A percentile compares a stretch with the other conserved stretches of the same genome.
phyloP scores from a whole-genome alignment of 1,284 basidiomycete genomes.

The Cystobasidium pallidum region DNA sequence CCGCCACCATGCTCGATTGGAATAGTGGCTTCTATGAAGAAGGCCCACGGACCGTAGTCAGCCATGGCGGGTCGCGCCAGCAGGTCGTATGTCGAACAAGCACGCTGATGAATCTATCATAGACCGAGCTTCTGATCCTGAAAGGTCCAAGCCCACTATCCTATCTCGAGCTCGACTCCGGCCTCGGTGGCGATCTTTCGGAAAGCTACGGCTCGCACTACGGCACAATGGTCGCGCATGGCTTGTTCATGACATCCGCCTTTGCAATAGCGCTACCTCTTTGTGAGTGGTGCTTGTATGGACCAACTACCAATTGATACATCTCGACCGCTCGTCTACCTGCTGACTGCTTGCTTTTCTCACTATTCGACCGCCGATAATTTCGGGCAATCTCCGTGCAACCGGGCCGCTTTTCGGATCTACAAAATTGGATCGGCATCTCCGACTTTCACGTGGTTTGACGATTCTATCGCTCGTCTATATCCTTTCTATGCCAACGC shows the following conservation, averaged over 20 bases:
- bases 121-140: conserved; percentile 10
- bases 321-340: not conserved
- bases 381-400: too few species aligned
- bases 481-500: too few species aligned
- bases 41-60: not conserved
- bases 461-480: too few species aligned
- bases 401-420: too few species aligned
- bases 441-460: too few species aligned
- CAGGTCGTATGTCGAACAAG: too few species aligned
- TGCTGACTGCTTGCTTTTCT: not conserved
- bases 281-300: conserved; percentile 10
- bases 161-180: conserved; percentile 25
- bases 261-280: conserved; percentile 25
- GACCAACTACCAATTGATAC: too few species aligned
- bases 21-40: not conserved
- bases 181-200: conserved; percentile 11
- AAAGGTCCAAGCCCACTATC: conserved; percentile 26
- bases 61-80: not conserved
- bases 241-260: conserved; percentile 27
- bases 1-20: conserved; percentile 22
- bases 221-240: conserved; percentile 26
- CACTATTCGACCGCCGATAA: too few species aligned
- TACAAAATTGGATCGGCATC: too few species aligned
- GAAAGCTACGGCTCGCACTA: conserved; percentile 27
- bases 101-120: not conserved